A percentile compares a stretch with the other conserved stretches of the same genome.
These are phyloP conservation scores for Penicillium egyptiacum DNA, from an alignment of 495 filamentous ascomycete species.

Conservation along the genomic window DNA sequence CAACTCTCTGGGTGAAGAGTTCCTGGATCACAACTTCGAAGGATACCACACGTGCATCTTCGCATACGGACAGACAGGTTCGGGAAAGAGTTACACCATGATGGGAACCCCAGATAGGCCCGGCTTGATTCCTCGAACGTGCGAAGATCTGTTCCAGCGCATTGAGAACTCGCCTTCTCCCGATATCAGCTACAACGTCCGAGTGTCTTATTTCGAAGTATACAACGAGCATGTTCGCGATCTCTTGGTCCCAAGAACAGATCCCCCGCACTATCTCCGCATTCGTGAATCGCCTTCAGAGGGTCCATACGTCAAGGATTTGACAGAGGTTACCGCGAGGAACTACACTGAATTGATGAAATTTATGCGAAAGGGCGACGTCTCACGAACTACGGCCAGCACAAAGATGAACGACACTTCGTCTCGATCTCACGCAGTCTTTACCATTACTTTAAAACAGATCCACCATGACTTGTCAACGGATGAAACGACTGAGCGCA, in stretches of 20 bases:
- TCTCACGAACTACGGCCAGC: conserved; percentile 84
- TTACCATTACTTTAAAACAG: conserved; percentile 96
- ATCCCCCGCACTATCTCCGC: conserved; percentile 88
- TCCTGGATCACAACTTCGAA: conserved; percentile 98
- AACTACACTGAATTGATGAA: conserved; percentile 80
- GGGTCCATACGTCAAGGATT: conserved; percentile 95
- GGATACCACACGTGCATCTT: conserved; percentile 99
- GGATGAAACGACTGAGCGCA: conserved; percentile 92
- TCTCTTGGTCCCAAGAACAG: conserved; percentile 73
- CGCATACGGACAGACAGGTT: conserved; percentile 96
- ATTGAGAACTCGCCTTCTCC: conserved; percentile 82
- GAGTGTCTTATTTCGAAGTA: conserved; percentile 97
- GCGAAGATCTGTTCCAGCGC: conserved; percentile 91
- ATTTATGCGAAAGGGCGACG: conserved; percentile 87
- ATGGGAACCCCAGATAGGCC: conserved; percentile 90
- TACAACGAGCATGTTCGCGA: conserved; percentile 99
- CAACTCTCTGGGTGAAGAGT: conserved; percentile 91
- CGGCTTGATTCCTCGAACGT: conserved; percentile 94
- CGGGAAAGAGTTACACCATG: conserved; percentile 98
- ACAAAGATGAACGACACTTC: conserved; percentile 99
- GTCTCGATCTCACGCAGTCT: conserved; percentile 91
- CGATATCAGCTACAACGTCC: conserved; percentile 92
- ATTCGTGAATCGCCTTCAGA: conserved; percentile 94
- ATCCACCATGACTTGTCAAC: conserved; percentile 93
- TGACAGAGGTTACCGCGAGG: conserved; percentile 87